Evolutionary conservation across 2,329 filamentous ascomycete genomes (phyloP).

Genomic region (Bisporella sp.): DNA sequence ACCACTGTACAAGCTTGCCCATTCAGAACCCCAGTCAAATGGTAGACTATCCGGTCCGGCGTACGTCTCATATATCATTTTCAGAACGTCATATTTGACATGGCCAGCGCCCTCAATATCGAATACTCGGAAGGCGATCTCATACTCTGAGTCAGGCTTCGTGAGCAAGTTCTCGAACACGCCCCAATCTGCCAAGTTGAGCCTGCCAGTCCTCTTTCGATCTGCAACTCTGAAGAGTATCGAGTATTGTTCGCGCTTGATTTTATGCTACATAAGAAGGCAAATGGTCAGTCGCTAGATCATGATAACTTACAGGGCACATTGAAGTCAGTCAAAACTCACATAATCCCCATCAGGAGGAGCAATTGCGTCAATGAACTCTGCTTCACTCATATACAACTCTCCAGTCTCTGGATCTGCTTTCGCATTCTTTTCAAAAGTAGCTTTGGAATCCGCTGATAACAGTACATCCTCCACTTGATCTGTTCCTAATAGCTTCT

Average conservation of each 20-base stretch:
- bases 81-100: constrained; percentile 87
- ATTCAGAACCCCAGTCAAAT: constrained; percentile 96
- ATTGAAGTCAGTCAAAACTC: constrained; percentile 35
- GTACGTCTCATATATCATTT: constrained; percentile 78
- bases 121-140: constrained; percentile 96
- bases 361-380: constrained; percentile 87
- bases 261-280: constrained; percentile 69
- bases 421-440: constrained; percentile 69
- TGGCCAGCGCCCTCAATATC: constrained; percentile 76
- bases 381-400: constrained; percentile 70
- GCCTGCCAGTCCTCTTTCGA: constrained; percentile 61
- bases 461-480: constrained; percentile 45
- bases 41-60: constrained; percentile 80
- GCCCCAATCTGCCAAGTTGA: constrained; percentile 80
- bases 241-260: constrained; percentile 90
- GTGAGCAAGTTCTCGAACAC: constrained; percentile 89
- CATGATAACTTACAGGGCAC: neutral
- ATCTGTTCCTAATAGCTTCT: constrained; percentile 62
- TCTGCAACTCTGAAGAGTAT: constrained; percentile 92
- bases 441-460: constrained; percentile 66
- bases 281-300: constrained; percentile 21
- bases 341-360: constrained; percentile 87
- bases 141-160: constrained; percentile 96
- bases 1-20: constrained; percentile 91
- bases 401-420: constrained; percentile 73